Evolutionary conservation across 2,329 filamentous ascomycete species (phyloP), one percentile per base, ranked within the genome.

Genomic region (Hypoxylon sp.): DNA sequence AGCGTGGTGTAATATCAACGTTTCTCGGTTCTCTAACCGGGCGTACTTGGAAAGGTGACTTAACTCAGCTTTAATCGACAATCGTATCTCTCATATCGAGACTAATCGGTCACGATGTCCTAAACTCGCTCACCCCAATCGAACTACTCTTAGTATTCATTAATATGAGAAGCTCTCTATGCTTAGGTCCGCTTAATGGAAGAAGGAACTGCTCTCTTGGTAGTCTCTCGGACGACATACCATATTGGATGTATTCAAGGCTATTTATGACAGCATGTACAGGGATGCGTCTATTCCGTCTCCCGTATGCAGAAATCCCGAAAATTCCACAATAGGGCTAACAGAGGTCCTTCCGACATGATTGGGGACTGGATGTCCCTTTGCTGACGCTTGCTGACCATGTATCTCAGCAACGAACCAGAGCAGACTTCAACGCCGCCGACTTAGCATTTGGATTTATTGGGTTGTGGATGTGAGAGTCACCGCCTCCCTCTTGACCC

Each of bases 321-420:
- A 30, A 30, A 10, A 25, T 31, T 40, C 22, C 33, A 17, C 8
- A 14, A 30, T n/a, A 25, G 31, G n/a, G 13, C 22, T 31, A 20
- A 22, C 27, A 14, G 31, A 49, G 20, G 2, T 59, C 31, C 10
- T 62, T 30, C 37, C 35, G 50, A 56, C 14, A 48, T 55, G 14
- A 27, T 42, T 17, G 25, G 56, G 33, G 40, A 49, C 55, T 13
- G 30, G 48, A 44, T 25, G 49, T 30, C n/a, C 57, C 30, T 54
- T 14, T 14, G 35, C 30, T 33, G 49, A 64, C 50, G 55, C 44
- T 40, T 22, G 40, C 37, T 22, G 44, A 54, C 40, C 25, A 55
- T 42, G 56, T 54, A 50, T 40, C 37, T 40, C 40, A 48, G 22
- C 33, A 46, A 44, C 50, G 56, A 60, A 55, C 54, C 25, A 37